Percentiles rank a stretch among this genome's conserved stretches.
Conservation (phyloP, 2,329 filamentous ascomycete genomes). For the Parascedosporium putredinis region DNA sequence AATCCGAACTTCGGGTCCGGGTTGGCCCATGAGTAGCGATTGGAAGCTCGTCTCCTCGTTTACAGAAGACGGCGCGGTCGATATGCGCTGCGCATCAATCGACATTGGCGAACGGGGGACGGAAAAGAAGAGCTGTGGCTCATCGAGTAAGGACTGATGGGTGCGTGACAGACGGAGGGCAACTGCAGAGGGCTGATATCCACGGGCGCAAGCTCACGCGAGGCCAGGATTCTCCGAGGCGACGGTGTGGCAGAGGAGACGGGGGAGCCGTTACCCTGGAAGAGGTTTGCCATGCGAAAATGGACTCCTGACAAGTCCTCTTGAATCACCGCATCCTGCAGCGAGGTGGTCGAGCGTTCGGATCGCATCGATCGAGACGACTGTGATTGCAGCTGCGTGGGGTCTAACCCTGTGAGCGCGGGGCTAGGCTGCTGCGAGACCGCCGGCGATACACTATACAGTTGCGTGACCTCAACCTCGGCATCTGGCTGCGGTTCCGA, state of each 20-base stretch:
- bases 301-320: slow-evolving; percentile 34
- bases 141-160: slow-evolving; percentile 56
- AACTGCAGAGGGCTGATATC: slow-evolving; percentile 37
- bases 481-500: neutral
- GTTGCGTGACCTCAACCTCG: neutral
- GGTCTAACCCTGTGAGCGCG: neutral
- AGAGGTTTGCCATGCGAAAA: slow-evolving; percentile 26
- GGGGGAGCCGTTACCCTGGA: slow-evolving; percentile 20
- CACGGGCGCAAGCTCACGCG: slow-evolving; percentile 37
- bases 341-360: slow-evolving; percentile 36
- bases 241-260: slow-evolving; percentile 34
- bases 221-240: slow-evolving; percentile 28
- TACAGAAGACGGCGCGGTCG: slow-evolving; percentile 64
- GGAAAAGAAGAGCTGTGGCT: slow-evolving; percentile 56
- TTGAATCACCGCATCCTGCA: slow-evolving; percentile 40
- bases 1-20: slow-evolving; percentile 59
- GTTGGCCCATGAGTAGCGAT: slow-evolving; percentile 62
- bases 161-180: slow-evolving; percentile 32
- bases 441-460: neutral
- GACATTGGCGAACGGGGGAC: slow-evolving; percentile 61
- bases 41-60: slow-evolving; percentile 62
- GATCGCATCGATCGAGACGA: slow-evolving; percentile 24
- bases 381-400: neutral
- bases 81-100: slow-evolving; percentile 62
- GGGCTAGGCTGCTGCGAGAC: neutral